phyloP scores from a whole-genome alignment of 176 grass and related monocot species.

The Musa acuminata region DNA sequence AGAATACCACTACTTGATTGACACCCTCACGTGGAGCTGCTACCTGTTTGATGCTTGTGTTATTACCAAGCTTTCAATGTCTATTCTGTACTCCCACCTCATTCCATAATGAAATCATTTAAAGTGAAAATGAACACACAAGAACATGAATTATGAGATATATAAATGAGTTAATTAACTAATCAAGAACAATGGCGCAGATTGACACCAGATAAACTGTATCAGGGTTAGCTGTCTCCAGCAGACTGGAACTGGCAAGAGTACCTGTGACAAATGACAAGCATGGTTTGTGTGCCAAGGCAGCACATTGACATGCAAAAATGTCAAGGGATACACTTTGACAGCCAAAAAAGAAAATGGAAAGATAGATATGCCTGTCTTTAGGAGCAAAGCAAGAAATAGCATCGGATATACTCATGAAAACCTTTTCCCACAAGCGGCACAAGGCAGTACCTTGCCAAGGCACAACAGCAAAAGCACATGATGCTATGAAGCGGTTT shows the following conservation, averaged over 20 bases:
- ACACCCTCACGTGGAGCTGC: no score
- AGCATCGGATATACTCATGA: not conserved
- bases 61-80: no score
- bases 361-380: not conserved
- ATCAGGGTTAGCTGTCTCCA: no score
- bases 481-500: not conserved
- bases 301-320: not conserved
- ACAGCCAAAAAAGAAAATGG: not conserved
- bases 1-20: not conserved
- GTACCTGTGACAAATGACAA: not conserved
- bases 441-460: not conserved
- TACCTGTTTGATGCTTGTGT: no score
- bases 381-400: not conserved
- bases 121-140: no score
- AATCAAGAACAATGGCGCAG: no score
- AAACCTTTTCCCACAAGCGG: not conserved
- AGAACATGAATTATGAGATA: no score
- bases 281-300: not conserved
- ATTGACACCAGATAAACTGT: no score
- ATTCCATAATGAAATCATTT: not conserved
- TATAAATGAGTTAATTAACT: no score
- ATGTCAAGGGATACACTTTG: not conserved
- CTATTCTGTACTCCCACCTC: not conserved
- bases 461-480: not conserved
- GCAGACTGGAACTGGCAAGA: not conserved